Evolutionary conservation across 768 basidiomycete genomes (phyloP).

Genomic region (Lactarius sanguifluus): DNA sequence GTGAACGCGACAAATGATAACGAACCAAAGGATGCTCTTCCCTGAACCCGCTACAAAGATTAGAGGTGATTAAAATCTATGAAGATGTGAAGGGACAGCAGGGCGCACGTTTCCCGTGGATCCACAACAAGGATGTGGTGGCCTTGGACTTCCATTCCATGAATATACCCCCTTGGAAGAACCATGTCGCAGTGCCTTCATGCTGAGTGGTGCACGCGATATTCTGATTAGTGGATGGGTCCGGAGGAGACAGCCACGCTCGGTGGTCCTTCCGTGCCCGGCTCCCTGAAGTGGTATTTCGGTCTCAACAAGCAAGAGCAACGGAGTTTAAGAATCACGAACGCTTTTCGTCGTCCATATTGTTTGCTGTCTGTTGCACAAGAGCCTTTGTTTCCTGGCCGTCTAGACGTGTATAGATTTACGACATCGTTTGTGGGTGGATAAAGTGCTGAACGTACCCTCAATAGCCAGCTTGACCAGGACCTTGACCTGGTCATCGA

Average conservation of each 20-base stretch:
- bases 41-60: neutral
- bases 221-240: neutral
- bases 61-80: neutral
- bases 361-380: no score
- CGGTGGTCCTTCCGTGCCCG: neutral
- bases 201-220: neutral
- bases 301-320: neutral
- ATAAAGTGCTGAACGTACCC: no score
- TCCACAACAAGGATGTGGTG: neutral
- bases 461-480: no score
- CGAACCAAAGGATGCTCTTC: constrained; percentile 8
- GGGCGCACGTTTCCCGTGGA: constrained; percentile 5
- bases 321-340: neutral
- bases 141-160: neutral
- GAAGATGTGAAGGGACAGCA: neutral
- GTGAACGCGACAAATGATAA: no score
- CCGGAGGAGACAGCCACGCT: neutral
- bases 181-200: neutral
- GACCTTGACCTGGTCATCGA: neutral
- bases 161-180: neutral
- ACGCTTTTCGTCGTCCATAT: neutral
- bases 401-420: no score
- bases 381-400: no score
- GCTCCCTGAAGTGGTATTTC: neutral
- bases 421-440: no score